Percentiles rank a stretch among this genome's conserved stretches.
Evolutionary conservation across 2,329 filamentous ascomycete species (phyloP).

Genomic region (Alternaria sp.): DNA sequence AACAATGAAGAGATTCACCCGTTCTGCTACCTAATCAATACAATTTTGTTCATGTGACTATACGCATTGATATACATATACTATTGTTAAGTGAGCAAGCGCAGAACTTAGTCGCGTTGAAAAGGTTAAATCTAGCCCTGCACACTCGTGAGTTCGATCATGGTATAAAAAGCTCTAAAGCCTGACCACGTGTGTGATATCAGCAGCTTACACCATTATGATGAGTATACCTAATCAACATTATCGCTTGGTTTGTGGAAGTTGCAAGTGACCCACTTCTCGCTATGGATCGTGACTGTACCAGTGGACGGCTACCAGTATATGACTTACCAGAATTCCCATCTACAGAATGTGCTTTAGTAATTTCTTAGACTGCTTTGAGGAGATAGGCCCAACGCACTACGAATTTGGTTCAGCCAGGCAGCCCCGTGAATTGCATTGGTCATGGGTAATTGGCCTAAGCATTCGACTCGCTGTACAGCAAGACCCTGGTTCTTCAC

Average conservation of each 20-base stretch:
- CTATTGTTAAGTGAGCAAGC: no score
- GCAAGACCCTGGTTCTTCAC: neutral
- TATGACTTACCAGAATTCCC: no score
- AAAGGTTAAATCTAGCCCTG: no score
- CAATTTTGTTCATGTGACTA: no score
- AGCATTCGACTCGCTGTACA: neutral
- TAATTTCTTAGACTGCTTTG: neutral
- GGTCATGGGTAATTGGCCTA: neutral
- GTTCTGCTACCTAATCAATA: no score
- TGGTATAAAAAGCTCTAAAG: neutral
- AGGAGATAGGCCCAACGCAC: no score
- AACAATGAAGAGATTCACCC: no score
- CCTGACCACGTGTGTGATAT: neutral
- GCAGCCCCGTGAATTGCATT: neutral
- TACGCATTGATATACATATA: no score
- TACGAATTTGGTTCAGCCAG: neutral
- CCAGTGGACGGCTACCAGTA: neutral
- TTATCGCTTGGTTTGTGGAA: neutral
- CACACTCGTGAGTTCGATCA: neutral
- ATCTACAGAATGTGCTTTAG: neutral
- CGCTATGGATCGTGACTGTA: neutral
- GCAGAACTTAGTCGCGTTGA: no score
- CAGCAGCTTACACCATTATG: neutral
- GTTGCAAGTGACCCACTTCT: neutral
- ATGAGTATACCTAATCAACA: neutral